Conservation (phyloP, 2,329 filamentous ascomycete genomes). For the Chrysosporium queenslandicum region DNA sequence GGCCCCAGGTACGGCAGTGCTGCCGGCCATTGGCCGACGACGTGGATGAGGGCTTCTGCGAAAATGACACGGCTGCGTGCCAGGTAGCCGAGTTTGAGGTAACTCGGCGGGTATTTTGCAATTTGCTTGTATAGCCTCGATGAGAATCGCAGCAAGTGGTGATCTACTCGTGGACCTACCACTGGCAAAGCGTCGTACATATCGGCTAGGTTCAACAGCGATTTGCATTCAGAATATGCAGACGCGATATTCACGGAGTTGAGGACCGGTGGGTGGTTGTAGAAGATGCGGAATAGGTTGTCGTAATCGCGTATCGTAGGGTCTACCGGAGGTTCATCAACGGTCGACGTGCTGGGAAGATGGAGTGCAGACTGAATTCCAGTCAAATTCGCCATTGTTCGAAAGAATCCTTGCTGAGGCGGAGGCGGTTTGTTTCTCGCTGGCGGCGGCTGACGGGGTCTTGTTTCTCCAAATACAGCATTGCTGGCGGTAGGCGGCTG, state of each 20-base stretch:
- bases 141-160: conserved; percentile 87
- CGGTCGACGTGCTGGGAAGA: conserved; percentile 40
- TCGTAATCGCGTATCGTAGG: conserved; percentile 86
- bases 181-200: conserved; percentile 86
- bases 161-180: conserved; percentile 80
- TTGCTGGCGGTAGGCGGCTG: conserved; percentile 26
- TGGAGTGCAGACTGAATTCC: conserved; percentile 45
- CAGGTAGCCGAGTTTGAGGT: conserved; percentile 79
- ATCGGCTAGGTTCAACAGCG: conserved; percentile 76
- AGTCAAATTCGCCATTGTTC: conserved; percentile 72
- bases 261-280: conserved; percentile 76
- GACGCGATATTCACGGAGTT: conserved; percentile 83
- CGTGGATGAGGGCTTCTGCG: conserved; percentile 79
- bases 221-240: conserved; percentile 89
- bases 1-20: conserved; percentile 65
- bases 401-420: conserved; percentile 64
- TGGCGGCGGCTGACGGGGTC: conserved; percentile 36
- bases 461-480: conserved; percentile 49
- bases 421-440: conserved; percentile 53
- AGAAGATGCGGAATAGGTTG: conserved; percentile 90
- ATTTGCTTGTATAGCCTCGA: conserved; percentile 90
- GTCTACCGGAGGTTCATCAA: conserved; percentile 50
- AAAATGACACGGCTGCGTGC: conserved; percentile 75
- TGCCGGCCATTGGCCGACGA: conserved; percentile 86
- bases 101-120: conserved; percentile 87